Percentiles rank a stretch among this genome's conserved stretches.
Evolutionary conservation across 2,329 filamentous ascomycete species (phyloP).

Genomic region (Balansia obtecta): DNA sequence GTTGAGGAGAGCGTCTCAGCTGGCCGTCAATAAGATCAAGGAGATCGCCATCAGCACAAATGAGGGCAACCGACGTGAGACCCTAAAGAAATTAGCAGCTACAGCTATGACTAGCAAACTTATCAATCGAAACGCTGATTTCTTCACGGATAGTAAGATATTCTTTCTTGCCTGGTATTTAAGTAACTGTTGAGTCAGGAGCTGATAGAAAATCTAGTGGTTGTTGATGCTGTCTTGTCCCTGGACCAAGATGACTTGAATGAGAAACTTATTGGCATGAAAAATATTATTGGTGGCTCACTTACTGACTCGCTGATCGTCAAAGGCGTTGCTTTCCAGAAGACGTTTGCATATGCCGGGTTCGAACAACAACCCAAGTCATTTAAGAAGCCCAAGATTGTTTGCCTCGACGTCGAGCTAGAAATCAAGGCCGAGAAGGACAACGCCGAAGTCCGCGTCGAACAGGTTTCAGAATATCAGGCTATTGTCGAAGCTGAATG

Average conservation of each 20-base stretch:
- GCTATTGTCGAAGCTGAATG: conserved; percentile 98
- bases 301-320: conserved; percentile 94
- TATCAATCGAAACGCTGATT: conserved; percentile 91
- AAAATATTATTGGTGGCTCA: conserved; percentile 94
- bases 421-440: conserved; percentile 99
- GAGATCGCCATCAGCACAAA: conserved; percentile 84
- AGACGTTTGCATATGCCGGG: conserved; percentile 97
- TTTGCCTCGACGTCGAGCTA: conserved; percentile 94
- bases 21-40: conserved; percentile 98
- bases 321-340: conserved; percentile 98
- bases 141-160: conserved; percentile 86
- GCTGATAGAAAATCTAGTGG: conserved; percentile 49
- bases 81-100: conserved; percentile 74
- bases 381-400: conserved; percentile 89
- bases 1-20: conserved; percentile 69
- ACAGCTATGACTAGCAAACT: conserved; percentile 99
- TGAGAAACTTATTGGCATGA: conserved; percentile 94
- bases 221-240: conserved; percentile 89
- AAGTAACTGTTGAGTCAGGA: neutral
- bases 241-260: conserved; percentile 95
- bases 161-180: neutral
- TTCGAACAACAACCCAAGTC: conserved; percentile 98
- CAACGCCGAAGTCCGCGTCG: conserved; percentile 94
- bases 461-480: conserved; percentile 98
- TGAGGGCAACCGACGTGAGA: conserved; percentile 76